Evolutionary conservation across 352 stramenopile genomes (phyloP).

Genomic region (Phytopythium litorale): DNA sequence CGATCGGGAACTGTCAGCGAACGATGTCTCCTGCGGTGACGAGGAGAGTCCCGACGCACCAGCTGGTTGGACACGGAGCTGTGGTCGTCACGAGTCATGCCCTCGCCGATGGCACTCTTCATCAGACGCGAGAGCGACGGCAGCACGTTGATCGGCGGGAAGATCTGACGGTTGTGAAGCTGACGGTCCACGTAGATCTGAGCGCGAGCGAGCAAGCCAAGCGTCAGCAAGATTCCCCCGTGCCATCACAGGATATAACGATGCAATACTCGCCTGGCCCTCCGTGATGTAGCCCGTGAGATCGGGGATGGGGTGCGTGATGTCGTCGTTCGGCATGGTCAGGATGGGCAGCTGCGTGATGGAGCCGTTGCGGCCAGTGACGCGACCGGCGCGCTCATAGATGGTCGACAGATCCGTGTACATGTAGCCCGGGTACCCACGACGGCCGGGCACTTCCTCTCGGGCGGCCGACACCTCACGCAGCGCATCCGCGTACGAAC

Average conservation of each 20-base stretch:
- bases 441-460: constrained; percentile 96
- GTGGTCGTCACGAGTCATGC: constrained; percentile 99
- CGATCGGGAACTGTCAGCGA: background rate
- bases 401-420: constrained; percentile 99
- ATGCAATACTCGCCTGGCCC: constrained; percentile 82
- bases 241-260: background rate
- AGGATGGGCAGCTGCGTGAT: constrained; percentile 99
- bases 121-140: constrained; percentile 98
- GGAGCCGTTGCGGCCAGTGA: constrained; percentile 96
- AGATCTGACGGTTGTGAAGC: constrained; percentile 98
- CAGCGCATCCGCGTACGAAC: constrained; percentile 97
- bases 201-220: background rate
- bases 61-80: constrained; percentile 98
- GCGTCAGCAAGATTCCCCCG: background rate
- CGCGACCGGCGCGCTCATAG: constrained; percentile 97
- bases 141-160: constrained; percentile 99
- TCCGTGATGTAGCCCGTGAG: constrained; percentile 99
- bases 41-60: constrained; percentile 42
- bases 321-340: constrained; percentile 99
- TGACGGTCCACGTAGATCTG: constrained; percentile 98
- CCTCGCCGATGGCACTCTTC: constrained; percentile 99
- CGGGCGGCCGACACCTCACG: constrained; percentile 94
- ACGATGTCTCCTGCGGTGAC: background rate
- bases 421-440: constrained; percentile 99
- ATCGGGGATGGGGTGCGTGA: constrained; percentile 99